Conservation (phyloP, 2,329 filamentous ascomycete species). For the Alternaria sp. region DNA sequence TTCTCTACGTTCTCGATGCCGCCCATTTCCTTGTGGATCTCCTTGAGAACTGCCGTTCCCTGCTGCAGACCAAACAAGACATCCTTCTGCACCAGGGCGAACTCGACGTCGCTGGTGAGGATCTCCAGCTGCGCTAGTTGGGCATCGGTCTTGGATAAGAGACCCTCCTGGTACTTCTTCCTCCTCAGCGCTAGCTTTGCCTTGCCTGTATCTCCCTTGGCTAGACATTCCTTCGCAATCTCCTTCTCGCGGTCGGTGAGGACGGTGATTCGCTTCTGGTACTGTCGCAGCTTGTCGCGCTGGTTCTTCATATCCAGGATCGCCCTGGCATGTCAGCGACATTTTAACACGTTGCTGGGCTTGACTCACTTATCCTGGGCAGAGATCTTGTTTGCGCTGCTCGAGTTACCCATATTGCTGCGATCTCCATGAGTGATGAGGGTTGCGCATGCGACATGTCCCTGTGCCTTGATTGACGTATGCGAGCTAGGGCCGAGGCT, state of each 20-base stretch:
- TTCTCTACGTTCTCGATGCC: conserved; percentile 94
- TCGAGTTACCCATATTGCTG: conserved; percentile 69
- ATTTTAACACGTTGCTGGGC: neutral
- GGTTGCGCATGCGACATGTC: conserved; percentile 25
- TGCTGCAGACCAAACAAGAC: conserved; percentile 92
- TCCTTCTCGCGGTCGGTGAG: conserved; percentile 88
- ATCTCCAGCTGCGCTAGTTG: conserved; percentile 95
- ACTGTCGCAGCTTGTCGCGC: conserved; percentile 95
- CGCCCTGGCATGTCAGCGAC: conserved; percentile 66
- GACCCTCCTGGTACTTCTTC: conserved; percentile 95
- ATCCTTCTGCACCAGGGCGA: conserved; percentile 96
- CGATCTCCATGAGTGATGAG: conserved; percentile 33
- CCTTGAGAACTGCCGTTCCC: conserved; percentile 85
- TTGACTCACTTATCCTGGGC: conserved; percentile 82
- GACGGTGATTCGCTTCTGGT: conserved; percentile 87
- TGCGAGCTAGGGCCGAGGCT: conserved; percentile 18
- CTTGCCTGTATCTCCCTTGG: conserved; percentile 78
- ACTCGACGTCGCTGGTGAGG: conserved; percentile 89
- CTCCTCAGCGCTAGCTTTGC: conserved; percentile 88
- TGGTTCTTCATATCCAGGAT: conserved; percentile 98
- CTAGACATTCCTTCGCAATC: conserved; percentile 84
- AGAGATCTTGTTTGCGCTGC: conserved; percentile 72
- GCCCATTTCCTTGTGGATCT: conserved; percentile 96
- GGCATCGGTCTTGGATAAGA: conserved; percentile 87
- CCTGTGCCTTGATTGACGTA: conserved; percentile 39